Conservation (phyloP, 2,329 filamentous ascomycete genomes). For the Ceratocystis diversiconidia region DNA sequence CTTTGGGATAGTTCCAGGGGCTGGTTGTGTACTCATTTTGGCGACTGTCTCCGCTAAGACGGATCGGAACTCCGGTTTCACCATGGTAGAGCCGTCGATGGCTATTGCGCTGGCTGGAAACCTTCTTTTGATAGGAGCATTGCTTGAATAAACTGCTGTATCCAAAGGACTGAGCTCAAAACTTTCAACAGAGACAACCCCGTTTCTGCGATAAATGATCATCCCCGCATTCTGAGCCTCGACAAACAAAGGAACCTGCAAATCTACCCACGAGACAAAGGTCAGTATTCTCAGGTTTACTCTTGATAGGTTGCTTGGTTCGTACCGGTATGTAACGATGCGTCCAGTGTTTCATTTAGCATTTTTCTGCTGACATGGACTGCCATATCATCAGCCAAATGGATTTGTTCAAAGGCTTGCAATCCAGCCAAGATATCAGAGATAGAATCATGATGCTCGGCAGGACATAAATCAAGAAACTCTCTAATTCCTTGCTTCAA, state of each 20-base stretch:
- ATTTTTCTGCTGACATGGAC: not conserved
- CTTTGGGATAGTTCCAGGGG: constrained; percentile 18
- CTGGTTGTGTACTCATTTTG: constrained; percentile 24
- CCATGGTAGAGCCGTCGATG: constrained; percentile 17
- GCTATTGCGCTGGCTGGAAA: constrained; percentile 23
- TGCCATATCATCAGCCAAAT: not conserved
- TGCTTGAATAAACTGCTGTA: constrained; percentile 20
- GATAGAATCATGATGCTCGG: not conserved
- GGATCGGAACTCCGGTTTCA: constrained; percentile 19
- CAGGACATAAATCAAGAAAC: not conserved
- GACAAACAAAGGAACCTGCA: constrained; percentile 23
- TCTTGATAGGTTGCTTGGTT: too few relatives aligned
- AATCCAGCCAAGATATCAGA: not conserved
- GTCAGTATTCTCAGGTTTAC: too few relatives aligned
- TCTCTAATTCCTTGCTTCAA: not conserved
- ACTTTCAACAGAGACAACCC: not conserved
- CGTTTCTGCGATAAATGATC: constrained; percentile 20
- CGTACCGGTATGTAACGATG: not conserved
- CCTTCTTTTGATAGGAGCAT: constrained; percentile 22
- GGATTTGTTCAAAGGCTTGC: not conserved
- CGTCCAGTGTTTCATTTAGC: not conserved
- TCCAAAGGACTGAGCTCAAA: constrained; percentile 27
- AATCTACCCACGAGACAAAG: not conserved
- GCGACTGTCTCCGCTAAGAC: constrained; percentile 15
- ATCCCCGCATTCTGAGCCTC: constrained; percentile 27